These are phyloP conservation scores for Trichoderma atrobrunneum DNA, from an alignment of 2,329 filamentous ascomycete genomes.

Conservation along the genomic window DNA sequence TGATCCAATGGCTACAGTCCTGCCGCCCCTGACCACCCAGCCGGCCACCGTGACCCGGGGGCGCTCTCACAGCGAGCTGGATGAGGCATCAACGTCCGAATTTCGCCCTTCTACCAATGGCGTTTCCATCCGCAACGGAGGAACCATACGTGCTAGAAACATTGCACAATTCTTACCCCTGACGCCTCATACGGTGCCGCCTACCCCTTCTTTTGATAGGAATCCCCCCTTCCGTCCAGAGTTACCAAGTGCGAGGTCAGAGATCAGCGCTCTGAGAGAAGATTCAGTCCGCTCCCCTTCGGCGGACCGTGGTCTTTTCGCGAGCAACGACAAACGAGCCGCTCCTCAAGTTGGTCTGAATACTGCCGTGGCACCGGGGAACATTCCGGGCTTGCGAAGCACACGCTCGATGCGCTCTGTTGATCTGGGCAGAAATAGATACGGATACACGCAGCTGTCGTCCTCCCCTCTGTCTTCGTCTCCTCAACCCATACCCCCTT, in stretches of 20 bases:
- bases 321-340: conserved; percentile 61
- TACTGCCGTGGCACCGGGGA: conserved; percentile 60
- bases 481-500: conserved; percentile 34
- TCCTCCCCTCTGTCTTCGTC: conserved; percentile 41
- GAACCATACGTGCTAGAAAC: conserved; percentile 42
- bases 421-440: conserved; percentile 35
- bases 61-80: conserved; percentile 29
- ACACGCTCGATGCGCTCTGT: conserved; percentile 48
- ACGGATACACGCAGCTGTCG: conserved; percentile 29
- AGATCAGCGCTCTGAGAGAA: conserved; percentile 27
- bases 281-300: conserved; percentile 57
- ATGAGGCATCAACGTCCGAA: conserved; percentile 25
- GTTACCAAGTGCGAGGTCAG: conserved; percentile 41
- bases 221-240: conserved; percentile 41
- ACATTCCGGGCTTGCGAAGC: conserved; percentile 46
- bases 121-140: conserved; percentile 41
- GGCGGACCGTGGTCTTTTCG: conserved; percentile 60
- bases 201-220: conserved; percentile 37
- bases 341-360: conserved; percentile 63
- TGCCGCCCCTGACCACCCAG: conserved; percentile 29
- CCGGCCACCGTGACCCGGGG: conserved; percentile 23
- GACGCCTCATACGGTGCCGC: conserved; percentile 30
- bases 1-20: conserved; percentile 41
- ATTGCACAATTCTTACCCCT: conserved; percentile 46
- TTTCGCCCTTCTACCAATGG: conserved; percentile 26